Conservation (phyloP, 2,329 filamentous ascomycete genomes). For the Aspergillus chevalieri region DNA sequence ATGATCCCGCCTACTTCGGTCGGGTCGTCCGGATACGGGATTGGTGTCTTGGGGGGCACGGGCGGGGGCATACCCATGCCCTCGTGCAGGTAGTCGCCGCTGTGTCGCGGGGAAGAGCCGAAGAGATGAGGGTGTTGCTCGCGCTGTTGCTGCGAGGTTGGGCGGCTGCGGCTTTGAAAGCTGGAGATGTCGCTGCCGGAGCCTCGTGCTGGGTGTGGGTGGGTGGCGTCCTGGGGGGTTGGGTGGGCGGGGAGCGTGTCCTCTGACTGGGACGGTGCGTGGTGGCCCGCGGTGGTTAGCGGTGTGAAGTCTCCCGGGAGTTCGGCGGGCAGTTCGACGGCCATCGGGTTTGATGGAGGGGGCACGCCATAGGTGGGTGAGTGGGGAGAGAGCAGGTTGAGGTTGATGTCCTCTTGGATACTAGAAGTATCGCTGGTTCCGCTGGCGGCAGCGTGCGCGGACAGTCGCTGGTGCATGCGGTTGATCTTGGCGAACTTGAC, state of each 20-base stretch:
- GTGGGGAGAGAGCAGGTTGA: conserved; percentile 8
- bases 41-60: conserved; percentile 69
- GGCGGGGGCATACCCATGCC: conserved; percentile 52
- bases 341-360: conserved; percentile 42
- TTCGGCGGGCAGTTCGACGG: conserved; percentile 56
- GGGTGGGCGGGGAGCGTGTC: conserved; percentile 24
- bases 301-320: conserved; percentile 32
- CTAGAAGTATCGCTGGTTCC: conserved; percentile 22
- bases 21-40: conserved; percentile 47
- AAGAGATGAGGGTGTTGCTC: neutral
- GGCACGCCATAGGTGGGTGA: conserved; percentile 22
- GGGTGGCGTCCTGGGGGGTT: conserved; percentile 21
- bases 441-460: conserved; percentile 38
- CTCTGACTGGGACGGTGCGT: conserved; percentile 20
- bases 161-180: conserved; percentile 31
- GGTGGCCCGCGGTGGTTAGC: conserved; percentile 11
- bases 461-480: conserved; percentile 64
- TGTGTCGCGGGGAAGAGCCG: conserved; percentile 26
- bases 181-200: conserved; percentile 22
- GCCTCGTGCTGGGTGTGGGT: conserved; percentile 18
- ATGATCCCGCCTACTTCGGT: conserved; percentile 22
- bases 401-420: conserved; percentile 22
- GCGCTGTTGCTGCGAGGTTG: conserved; percentile 19
- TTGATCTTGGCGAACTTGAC: conserved; percentile 78
- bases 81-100: conserved; percentile 24